Evolutionary conservation across 163 green algal species (phyloP).

Genomic region (Chlamydomonas reinhardtii): DNA sequence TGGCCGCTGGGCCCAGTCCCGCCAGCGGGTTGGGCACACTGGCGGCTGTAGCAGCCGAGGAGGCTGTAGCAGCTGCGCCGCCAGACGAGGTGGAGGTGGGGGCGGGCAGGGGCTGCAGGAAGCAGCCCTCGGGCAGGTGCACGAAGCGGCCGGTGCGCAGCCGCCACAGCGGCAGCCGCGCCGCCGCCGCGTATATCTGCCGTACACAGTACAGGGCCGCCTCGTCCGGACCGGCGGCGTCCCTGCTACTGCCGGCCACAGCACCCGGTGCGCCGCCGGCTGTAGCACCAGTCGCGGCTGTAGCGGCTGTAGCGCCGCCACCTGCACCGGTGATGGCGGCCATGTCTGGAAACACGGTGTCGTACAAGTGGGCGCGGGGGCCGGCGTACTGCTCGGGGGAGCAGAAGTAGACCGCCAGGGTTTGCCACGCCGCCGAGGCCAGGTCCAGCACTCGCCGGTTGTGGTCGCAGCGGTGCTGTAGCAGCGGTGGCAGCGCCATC

Average conservation of each 20-base stretch:
- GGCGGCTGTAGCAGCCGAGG: neutral
- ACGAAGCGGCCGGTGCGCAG: slow-evolving; percentile 54
- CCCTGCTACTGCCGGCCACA: no score
- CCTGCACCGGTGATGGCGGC: neutral
- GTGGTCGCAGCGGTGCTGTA: slow-evolving; percentile 47
- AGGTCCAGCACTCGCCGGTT: slow-evolving; percentile 55
- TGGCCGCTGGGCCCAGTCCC: slow-evolving; percentile 47
- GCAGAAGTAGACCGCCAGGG: slow-evolving; percentile 36
- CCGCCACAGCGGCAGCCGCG: slow-evolving; percentile 53
- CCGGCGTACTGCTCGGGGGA: slow-evolving; percentile 23
- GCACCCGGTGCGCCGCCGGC: no score
- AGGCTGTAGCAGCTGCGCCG: no score
- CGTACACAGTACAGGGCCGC: slow-evolving; percentile 46
- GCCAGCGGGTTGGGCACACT: neutral
- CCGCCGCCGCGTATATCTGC: slow-evolving; percentile 49
- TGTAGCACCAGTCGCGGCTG: neutral
- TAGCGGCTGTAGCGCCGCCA: neutral
- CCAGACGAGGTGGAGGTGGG: no score
- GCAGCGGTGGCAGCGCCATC: slow-evolving; percentile 21
- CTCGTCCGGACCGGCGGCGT: neutral
- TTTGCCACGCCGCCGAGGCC: slow-evolving; percentile 30
- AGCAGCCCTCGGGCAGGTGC: slow-evolving; percentile 59
- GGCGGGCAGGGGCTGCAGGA: slow-evolving; percentile 46
- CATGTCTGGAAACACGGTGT: slow-evolving; percentile 41
- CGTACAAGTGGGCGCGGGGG: slow-evolving; percentile 16